Evolutionary conservation across 2,329 filamentous ascomycete genomes (phyloP).

Genomic region (Cladophialophora exuberans): DNA sequence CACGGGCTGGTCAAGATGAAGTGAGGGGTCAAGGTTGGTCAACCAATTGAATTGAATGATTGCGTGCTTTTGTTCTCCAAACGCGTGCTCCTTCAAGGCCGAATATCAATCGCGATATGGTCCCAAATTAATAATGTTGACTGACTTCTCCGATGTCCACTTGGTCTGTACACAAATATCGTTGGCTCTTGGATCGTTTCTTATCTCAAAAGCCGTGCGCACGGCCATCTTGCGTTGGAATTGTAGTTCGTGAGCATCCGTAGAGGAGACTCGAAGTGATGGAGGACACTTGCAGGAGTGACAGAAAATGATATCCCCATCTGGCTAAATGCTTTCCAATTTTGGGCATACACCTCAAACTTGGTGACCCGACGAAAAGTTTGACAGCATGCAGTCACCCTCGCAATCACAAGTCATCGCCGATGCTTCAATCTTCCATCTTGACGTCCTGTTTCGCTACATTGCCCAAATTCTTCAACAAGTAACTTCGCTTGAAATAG

Average conservation of each 20-base stretch:
- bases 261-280: neutral
- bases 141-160: neutral
- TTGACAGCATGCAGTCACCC: neutral
- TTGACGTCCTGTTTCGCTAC: conserved; percentile 56
- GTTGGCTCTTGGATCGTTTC: neutral
- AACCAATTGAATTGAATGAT: neutral
- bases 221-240: neutral
- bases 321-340: too few relatives aligned
- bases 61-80: neutral
- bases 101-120: neutral
- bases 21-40: neutral
- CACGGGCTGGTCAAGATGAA: neutral
- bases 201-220: neutral
- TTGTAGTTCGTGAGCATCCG: neutral
- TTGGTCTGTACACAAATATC: neutral
- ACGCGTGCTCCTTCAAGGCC: conserved; percentile 1
- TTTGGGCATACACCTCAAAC: neutral
- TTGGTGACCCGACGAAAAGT: neutral
- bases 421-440: conserved; percentile 46
- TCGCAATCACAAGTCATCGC: neutral
- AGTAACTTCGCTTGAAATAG: conserved; percentile 93
- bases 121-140: neutral
- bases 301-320: too few relatives aligned
- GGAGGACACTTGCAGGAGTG: neutral
- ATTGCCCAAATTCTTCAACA: conserved; percentile 77